phyloP scores from a whole-genome alignment of 345 rosid genomes.

The Microcos paniculata region DNA sequence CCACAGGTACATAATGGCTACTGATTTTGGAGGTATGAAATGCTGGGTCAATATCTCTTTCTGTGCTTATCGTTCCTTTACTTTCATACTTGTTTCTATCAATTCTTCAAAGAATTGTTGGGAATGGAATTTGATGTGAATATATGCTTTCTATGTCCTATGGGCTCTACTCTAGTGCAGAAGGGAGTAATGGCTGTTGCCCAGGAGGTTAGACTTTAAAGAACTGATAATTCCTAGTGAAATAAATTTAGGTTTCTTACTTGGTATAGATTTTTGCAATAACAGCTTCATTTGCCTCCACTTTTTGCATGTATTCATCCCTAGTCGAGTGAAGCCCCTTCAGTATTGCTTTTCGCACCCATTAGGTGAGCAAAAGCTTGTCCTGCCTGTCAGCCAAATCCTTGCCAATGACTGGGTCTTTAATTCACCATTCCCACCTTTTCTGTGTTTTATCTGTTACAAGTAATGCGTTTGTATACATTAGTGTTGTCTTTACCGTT shows the following conservation, averaged over 20 bases:
- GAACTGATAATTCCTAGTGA: not conserved
- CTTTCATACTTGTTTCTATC: not conserved
- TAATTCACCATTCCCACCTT: not conserved
- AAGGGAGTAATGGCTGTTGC: not conserved
- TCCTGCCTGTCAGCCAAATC: not conserved
- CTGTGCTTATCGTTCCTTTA: not conserved
- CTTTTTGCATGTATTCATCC: too few species aligned
- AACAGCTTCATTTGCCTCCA: not conserved
- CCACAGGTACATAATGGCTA: constrained; percentile 13
- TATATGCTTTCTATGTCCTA: not conserved
- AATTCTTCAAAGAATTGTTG: not conserved
- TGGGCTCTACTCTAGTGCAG: too few species aligned
- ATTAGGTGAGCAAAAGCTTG: not conserved
- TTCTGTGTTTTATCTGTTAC: not conserved
- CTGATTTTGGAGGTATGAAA: constrained; percentile 24
- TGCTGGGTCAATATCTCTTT: constrained; percentile 14
- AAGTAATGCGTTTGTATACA: not conserved
- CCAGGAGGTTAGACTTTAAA: not conserved
- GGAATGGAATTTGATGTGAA: not conserved
- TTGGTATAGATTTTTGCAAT: not conserved
- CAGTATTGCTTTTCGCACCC: not conserved
- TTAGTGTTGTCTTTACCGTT: not conserved
- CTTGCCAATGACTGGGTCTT: not conserved
- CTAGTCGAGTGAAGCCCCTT: not conserved
- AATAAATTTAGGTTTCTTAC: not conserved